Conservation (phyloP, 306 rosid genomes). For the Sophora flavescens region DNA sequence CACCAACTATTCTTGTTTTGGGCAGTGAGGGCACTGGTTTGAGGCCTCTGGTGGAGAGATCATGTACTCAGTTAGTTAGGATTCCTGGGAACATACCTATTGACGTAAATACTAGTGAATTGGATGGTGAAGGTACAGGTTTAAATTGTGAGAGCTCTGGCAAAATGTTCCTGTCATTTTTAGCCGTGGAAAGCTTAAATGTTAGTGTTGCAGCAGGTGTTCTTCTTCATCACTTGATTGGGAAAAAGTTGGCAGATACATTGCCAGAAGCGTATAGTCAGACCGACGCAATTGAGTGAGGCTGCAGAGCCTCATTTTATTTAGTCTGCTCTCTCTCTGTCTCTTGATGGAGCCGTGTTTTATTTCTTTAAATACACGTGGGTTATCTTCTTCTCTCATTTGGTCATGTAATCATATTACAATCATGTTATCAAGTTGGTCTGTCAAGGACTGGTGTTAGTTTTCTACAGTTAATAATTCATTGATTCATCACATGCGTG, state of each 20-base stretch:
- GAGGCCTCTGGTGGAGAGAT: constrained; percentile 95
- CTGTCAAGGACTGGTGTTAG: constrained; percentile 7
- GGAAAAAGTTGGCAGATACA: constrained; percentile 54
- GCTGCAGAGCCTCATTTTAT: constrained; percentile 24
- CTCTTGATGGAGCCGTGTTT: constrained; percentile 30
- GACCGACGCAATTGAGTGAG: constrained; percentile 49
- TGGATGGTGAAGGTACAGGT: constrained; percentile 56
- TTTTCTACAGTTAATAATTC: no score
- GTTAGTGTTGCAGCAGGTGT: constrained; percentile 99
- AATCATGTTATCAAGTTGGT: constrained; percentile 4
- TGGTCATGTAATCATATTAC: constrained; percentile 14
- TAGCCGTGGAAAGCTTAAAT: constrained; percentile 97
- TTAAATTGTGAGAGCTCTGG: constrained; percentile 50
- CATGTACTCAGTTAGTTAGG: constrained; percentile 80
- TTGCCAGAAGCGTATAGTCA: constrained; percentile 30
- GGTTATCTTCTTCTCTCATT: constrained; percentile 18
- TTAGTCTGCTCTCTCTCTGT: neutral
- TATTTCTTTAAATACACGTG: constrained; percentile 18
- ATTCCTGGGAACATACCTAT: constrained; percentile 72
- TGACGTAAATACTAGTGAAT: constrained; percentile 52
- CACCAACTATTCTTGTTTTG: constrained; percentile 88
- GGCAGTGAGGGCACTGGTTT: constrained; percentile 96
- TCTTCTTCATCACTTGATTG: constrained; percentile 87
- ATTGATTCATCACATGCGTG: no score
- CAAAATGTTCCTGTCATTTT: constrained; percentile 72